Evolutionary conservation across 2,329 filamentous ascomycete species (phyloP), one percentile per base, ranked within the genome.

Genomic region (Xylariaceae sp.): DNA sequence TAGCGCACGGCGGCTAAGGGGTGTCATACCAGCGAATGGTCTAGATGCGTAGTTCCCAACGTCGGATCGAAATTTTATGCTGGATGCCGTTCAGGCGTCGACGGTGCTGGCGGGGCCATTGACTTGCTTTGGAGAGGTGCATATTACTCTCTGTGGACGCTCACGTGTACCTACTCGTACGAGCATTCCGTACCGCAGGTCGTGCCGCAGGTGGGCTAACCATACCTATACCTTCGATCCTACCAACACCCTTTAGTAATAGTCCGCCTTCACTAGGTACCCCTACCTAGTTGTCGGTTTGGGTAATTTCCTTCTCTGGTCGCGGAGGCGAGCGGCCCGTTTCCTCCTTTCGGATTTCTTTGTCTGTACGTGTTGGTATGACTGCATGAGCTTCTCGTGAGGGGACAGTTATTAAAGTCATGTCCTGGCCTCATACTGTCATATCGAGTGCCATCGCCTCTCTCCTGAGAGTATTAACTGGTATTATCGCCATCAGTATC

Each of bases 301-400:
- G 37, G 34, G 42, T 13, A 30, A 53, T 61, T 62, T 23, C 59
- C 59, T 37, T 23, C 52, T 58, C 50, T 18, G 37, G 51, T 4
- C 37, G 47, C 61, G 62, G 64, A 62, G 58, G 60, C 34, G 48
- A 58, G 34, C 58, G 62, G 56, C 55, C 62, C 64, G 62, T 50
- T 37, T 58, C 53, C 56, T 51, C 64, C 60, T 60, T 66, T 61
- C 10, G 35, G 55, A 35, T n/a, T 9, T 4, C 51, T 10, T 51
- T 45, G 37, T 42, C 15, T 47, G 23, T 15, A 9, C 15, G 49
- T 56, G 58, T 49, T 42, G 56, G 59, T 61, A 23, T 35, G 45
- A 35, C 49, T 59, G 56, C 58, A 53, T 58, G 60, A 56, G 53
- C 39, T 17, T 59, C 62, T 54, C 53, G 55, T 45, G 47, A 47